A percentile compares a stretch with the other conserved stretches of the same genome.
These are phyloP conservation scores for Fusarium mundagurra DNA, from an alignment of 2,329 filamentous ascomycete species.

Conservation along the genomic window DNA sequence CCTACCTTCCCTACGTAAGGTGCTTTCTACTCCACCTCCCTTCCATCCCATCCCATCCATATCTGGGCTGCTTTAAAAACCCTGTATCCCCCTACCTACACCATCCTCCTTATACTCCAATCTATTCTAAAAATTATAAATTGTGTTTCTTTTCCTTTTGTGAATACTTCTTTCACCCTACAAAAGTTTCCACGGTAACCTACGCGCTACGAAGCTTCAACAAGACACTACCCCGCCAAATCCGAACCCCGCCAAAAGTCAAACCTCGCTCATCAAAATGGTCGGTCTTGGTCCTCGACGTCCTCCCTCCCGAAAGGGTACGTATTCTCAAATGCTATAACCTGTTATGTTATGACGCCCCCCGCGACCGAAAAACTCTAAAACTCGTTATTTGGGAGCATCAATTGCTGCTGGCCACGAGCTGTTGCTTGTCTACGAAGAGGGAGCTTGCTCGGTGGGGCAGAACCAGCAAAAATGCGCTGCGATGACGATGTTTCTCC, in stretches of 20 bases:
- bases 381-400: background rate
- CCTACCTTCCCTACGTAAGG: conserved; percentile 31
- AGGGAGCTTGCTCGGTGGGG: conserved; percentile 23
- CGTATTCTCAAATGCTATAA: conserved; percentile 48
- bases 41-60: conserved; percentile 36
- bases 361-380: background rate
- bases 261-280: conserved; percentile 53
- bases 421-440: conserved; percentile 10
- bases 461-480: conserved; percentile 19
- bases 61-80: conserved; percentile 38
- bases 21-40: conserved; percentile 37
- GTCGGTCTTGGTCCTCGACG: conserved; percentile 62
- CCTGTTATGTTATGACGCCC: background rate
- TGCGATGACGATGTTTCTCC: conserved; percentile 31
- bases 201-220: conserved; percentile 19
- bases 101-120: background rate
- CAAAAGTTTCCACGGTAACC: background rate
- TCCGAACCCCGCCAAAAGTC: conserved; percentile 49
- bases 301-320: conserved; percentile 72
- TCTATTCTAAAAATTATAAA: background rate
- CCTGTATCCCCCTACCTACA: conserved; percentile 28
- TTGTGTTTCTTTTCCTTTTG: background rate
- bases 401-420: background rate
- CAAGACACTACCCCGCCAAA: conserved; percentile 49
- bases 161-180: background rate